Evolutionary conservation across 441 rosid genomes (phyloP).

Genomic region (Corymbia calophylla): DNA sequence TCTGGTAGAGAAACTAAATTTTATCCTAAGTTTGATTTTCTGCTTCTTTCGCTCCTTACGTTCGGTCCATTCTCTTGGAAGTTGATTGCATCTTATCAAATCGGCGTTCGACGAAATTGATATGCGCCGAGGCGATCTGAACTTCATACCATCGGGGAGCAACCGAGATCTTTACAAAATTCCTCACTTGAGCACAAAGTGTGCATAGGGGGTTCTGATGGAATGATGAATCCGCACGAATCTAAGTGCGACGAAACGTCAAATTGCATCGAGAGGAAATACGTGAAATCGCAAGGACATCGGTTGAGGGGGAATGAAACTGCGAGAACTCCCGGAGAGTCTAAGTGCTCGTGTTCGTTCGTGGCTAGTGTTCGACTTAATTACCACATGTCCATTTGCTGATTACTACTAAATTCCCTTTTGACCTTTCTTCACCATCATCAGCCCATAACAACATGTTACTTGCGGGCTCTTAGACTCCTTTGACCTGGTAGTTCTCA

Average conservation of each 20-base stretch:
- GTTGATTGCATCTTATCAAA: neutral
- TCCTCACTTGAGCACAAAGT: neutral
- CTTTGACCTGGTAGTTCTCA: too few relatives aligned
- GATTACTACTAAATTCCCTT: neutral
- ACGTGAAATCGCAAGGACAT: neutral
- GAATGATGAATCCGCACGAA: neutral
- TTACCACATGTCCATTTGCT: neutral
- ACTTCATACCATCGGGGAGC: neutral
- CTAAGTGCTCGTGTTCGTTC: neutral
- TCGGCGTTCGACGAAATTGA: neutral
- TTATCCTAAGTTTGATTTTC: neutral
- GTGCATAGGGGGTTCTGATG: neutral
- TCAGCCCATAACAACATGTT: neutral
- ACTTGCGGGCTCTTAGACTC: too few relatives aligned
- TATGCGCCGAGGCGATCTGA: neutral
- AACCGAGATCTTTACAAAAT: neutral
- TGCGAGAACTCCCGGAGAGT: neutral
- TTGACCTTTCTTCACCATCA: neutral
- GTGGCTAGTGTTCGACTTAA: neutral
- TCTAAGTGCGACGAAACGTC: neutral
- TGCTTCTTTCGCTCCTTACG: neutral
- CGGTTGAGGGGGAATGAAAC: neutral
- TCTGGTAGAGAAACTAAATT: neutral
- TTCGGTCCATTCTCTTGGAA: neutral
- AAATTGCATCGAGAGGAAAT: neutral